Base-by-base conservation (phyloP, 2,329 filamentous ascomycete species). In the Davidsoniella eucalypti region DNA sequence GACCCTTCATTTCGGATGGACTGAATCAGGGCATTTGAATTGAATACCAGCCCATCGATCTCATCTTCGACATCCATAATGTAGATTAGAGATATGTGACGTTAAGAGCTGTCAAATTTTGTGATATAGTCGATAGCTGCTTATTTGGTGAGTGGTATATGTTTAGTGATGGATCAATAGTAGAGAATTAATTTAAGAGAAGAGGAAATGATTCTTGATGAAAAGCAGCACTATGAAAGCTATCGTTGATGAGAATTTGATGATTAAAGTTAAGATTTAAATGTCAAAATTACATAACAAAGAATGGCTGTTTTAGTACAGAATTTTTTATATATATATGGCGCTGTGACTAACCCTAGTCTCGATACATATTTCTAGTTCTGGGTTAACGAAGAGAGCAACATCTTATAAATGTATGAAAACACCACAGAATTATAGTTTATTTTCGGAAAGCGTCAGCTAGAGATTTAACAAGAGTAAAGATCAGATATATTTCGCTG, bases 1-100 rank as follows among this genome's bases (percentile, higher is more conserved):
- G 39, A 52, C 51, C 37, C 42, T 52, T 52, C 51, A 49, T 52
- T 46, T 44, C 51, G 16, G 14, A 52, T 52, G 5, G 51, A 52
- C 9, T 49, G 46, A 18, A 52, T 46, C 9, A 52, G 23, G 6
- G 46, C 51, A 39, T 49, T 36, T 4, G 47, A 52, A 16, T 47
- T 47, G 18, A 9, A n/a, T 29, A 52, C 26, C 17, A 47, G 26
- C 10, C 42, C 21, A 14, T 42, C 44, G 17, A 52, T 40, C n/a
- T 52, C 44, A 44, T 52, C 44, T 7, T 48, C 44, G 10, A 36
- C 12, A 9, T 36, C 39, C 46, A 48, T 47, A 10, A 6, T 42
- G n/a, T 37, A 38, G 39, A 5, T 17, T 10, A 41, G 3, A 12
- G 39, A 41, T 41, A 21, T 23, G 18, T 41, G 9, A 17, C 18